Evolutionary conservation across 129 eudicot genomes (phyloP).

Genomic region (Chrysanthemum seticuspe): DNA sequence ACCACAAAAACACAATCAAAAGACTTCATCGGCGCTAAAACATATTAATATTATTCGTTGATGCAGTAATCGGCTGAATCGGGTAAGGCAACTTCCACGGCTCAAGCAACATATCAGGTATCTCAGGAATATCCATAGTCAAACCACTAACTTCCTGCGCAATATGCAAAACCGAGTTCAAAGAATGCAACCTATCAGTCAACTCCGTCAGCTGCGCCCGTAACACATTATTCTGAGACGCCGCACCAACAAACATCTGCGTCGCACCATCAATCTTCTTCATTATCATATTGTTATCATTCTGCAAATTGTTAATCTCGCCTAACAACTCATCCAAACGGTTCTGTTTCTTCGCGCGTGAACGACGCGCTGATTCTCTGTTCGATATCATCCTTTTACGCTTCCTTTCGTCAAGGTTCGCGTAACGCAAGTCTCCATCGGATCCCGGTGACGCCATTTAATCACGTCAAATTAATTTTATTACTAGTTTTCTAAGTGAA

Average conservation of each 20-base stretch:
- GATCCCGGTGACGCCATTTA: conserved; percentile 37
- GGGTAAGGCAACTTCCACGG: conserved; percentile 80
- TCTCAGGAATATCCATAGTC: conserved; percentile 51
- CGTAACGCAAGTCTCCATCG: conserved; percentile 42
- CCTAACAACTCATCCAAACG: conserved; percentile 53
- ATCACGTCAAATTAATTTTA: conserved; percentile 7
- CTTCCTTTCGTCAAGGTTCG: conserved; percentile 50
- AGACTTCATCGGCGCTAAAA: conserved; percentile 33
- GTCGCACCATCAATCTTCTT: conserved; percentile 41
- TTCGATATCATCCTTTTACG: conserved; percentile 65
- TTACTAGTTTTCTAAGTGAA: neutral
- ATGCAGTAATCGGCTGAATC: conserved; percentile 46
- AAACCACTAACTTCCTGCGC: conserved; percentile 58
- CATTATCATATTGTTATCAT: conserved; percentile 36
- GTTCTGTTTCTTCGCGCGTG: conserved; percentile 61
- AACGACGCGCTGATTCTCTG: conserved; percentile 73
- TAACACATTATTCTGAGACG: conserved; percentile 57
- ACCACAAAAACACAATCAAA: neutral
- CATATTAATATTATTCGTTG: conserved; percentile 37
- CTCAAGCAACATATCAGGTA: conserved; percentile 57
- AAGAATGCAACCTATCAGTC: conserved; percentile 57
- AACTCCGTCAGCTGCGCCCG: conserved; percentile 62
- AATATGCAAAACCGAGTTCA: conserved; percentile 52
- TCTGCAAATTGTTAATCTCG: conserved; percentile 40
- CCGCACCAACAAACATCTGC: conserved; percentile 38